A percentile compares a stretch with the other conserved stretches of the same genome.
phyloP scores from a whole-genome alignment of 306 rosid species.

The Vigna mungo region DNA sequence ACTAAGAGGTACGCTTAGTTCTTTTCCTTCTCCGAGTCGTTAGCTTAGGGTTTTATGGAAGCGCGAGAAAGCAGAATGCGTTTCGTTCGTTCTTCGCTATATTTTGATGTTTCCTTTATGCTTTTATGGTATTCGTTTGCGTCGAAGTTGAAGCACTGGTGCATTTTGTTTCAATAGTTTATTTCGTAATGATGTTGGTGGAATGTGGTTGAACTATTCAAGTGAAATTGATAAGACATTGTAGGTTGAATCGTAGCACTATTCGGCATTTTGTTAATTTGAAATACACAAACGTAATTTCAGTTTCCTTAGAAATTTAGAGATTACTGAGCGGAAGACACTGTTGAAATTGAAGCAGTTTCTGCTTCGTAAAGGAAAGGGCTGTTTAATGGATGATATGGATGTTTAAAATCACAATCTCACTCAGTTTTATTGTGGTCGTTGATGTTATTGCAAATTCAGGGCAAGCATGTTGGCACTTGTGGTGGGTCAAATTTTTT shows the following conservation, averaged over 20 bases:
- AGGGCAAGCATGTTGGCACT: not conserved
- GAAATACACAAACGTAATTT: not conserved
- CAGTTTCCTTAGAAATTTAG: constrained; percentile 28
- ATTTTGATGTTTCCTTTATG: not conserved
- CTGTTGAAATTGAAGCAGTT: constrained; percentile 12
- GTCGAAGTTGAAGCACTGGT: not conserved
- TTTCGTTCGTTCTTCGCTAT: not conserved
- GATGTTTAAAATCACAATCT: not conserved
- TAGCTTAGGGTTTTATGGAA: constrained; percentile 43
- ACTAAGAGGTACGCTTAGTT: constrained; percentile 54
- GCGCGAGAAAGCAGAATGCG: not conserved
- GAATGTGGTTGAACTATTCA: not conserved
- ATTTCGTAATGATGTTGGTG: not conserved
- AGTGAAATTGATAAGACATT: not conserved
- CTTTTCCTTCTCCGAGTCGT: not conserved
- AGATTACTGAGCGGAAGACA: not conserved
- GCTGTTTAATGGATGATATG: constrained; percentile 16
- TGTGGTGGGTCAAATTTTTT: not conserved
- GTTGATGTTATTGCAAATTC: not conserved
- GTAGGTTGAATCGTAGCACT: constrained; percentile 24
- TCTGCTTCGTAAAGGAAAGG: not conserved
- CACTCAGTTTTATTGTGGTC: not conserved
- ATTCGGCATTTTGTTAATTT: constrained; percentile 27
- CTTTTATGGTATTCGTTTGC: constrained; percentile 4
- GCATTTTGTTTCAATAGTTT: not conserved